phyloP scores from a whole-genome alignment of 1,284 basidiomycete genomes.

The Melampsora abietis-canadensis region DNA sequence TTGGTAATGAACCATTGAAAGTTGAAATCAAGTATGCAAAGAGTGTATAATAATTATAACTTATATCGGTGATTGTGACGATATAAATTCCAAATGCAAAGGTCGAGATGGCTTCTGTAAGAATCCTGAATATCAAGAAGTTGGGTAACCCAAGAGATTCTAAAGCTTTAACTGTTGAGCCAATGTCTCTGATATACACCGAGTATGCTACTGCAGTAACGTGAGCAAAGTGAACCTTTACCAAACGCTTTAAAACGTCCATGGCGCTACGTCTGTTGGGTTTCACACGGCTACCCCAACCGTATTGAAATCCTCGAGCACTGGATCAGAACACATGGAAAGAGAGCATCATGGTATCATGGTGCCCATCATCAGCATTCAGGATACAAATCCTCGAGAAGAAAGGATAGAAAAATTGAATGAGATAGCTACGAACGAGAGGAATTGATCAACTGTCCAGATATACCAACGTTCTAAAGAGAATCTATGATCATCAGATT shows the following conservation, averaged over 20 bases:
- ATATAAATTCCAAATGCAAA: constrained; percentile 7
- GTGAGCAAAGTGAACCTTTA: constrained; percentile 13
- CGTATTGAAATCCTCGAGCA: constrained; percentile 25
- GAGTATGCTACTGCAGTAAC: not conserved
- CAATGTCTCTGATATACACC: constrained; percentile 7
- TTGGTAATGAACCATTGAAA: not conserved
- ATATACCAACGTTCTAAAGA: constrained; percentile 4
- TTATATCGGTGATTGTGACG: constrained; percentile 9
- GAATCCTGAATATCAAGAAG: not conserved
- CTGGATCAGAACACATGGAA: not conserved
- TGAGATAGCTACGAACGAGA: constrained; percentile 9
- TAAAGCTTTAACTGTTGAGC: not conserved
- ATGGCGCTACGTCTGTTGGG: constrained; percentile 13
- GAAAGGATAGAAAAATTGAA: not conserved
- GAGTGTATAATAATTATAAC: not conserved
- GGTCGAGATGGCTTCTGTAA: constrained; percentile 2
- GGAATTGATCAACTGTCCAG: constrained; percentile 20
- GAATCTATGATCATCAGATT: not conserved
- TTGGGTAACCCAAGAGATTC: not conserved
- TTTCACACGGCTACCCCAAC: constrained; percentile 1
- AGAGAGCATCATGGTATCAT: not conserved
- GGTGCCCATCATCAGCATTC: not conserved
- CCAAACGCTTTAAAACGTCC: constrained; percentile 2
- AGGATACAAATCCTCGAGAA: no score
- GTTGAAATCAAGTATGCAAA: not conserved